phyloP scores from a whole-genome alignment of 2,329 filamentous ascomycete genomes.

The Corynespora cassiicola region DNA sequence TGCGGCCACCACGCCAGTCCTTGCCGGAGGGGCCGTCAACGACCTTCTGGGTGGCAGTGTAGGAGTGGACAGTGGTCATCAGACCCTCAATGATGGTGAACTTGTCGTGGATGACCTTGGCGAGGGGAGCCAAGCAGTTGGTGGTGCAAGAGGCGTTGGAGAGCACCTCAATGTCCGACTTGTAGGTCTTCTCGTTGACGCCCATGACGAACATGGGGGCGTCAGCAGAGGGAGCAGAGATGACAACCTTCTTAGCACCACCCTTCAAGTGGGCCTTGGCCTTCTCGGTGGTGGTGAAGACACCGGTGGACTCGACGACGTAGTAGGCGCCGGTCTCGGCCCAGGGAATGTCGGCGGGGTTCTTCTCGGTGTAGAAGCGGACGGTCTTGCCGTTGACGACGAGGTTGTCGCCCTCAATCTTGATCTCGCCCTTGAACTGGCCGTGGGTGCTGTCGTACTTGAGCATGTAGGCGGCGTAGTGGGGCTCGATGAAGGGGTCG shows the following conservation, averaged over 20 bases:
- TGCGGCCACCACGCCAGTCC: slow-evolving; percentile 99
- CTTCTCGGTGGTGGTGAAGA: slow-evolving; percentile 99
- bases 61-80: slow-evolving; percentile 99
- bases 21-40: slow-evolving; percentile 97
- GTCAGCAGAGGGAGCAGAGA: slow-evolving; percentile 90
- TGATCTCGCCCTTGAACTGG: slow-evolving; percentile 90
- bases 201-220: slow-evolving; percentile 99
- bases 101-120: slow-evolving; percentile 99
- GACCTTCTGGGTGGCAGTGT: slow-evolving; percentile 99
- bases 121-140: slow-evolving; percentile 99
- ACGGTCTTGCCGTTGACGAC: slow-evolving; percentile 93
- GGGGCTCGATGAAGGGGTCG: slow-evolving; percentile 98
- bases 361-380: slow-evolving; percentile 92
- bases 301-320: slow-evolving; percentile 97
- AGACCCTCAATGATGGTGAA: slow-evolving; percentile 97
- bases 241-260: slow-evolving; percentile 91
- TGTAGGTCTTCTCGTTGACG: slow-evolving; percentile 96
- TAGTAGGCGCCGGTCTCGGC: slow-evolving; percentile 85
- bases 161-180: slow-evolving; percentile 87
- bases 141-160: slow-evolving; percentile 99
- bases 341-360: slow-evolving; percentile 92
- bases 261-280: slow-evolving; percentile 92
- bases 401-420: slow-evolving; percentile 74
- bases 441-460: slow-evolving; percentile 99
- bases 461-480: slow-evolving; percentile 99